Base-by-base conservation (phyloP, 1,284 basidiomycete genomes). In the Rhodotorula sp. region DNA sequence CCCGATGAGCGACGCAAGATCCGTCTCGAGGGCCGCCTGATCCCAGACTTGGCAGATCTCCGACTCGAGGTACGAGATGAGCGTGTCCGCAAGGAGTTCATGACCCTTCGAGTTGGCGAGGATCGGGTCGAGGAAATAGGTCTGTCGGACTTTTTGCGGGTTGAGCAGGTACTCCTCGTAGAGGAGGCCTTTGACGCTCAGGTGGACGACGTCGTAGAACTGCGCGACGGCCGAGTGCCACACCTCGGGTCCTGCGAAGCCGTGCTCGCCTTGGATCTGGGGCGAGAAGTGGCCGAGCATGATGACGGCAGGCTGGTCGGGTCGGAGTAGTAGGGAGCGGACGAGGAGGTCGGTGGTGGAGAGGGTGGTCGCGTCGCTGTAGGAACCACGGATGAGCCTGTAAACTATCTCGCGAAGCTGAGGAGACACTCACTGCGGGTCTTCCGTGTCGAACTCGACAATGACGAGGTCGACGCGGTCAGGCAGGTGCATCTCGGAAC, bases 171-270 rank as follows among this genome's bases (percentile, higher is more conserved):
- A 95, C 60, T 88, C 84, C 36, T 88, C 86, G 81, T 92, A 94
- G 6, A 94, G 80, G 48, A 90, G 80, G 17, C 91, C 86, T 81
- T 94, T 94, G 70, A 87, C 86, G 79, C 88, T 87, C 77, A 97
- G 83, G 79, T 96, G 91, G 0, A 94, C 92, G 39, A 96, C 86
- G 78, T 97, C 94, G 82, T 97, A 97, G 82, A 93, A 96, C 79
- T 94, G 92, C 1, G 94, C 91, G 6, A 96, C 92, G 62, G 90
- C 83, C 74, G 85, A 88, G 80, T 97, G 94, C 83, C 87, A 87
- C 75, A 91, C 86, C 78, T 95, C 93, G 2, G 92, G 90, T 3
- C 94, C 92, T 9, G 87, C 86, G 78, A 90, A 94, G 2, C 92
- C 92, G 76, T 91, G 84, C 51, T 86, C 83, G 61, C 86, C 83